phyloP scores from a whole-genome alignment of 2,329 filamentous ascomycete species.

The Geoglossum cookeanum region DNA sequence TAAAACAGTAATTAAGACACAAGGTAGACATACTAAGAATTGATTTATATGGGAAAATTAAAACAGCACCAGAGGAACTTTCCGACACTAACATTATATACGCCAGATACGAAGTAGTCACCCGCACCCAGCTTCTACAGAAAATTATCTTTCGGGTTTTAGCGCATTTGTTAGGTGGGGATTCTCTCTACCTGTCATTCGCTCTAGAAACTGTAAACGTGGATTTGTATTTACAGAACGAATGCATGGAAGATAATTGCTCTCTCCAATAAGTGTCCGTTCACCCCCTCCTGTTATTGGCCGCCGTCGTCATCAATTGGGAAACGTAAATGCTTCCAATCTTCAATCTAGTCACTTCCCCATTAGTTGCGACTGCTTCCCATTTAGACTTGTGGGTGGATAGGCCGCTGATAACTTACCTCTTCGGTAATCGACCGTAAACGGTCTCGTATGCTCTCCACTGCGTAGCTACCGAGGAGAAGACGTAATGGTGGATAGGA shows the following conservation, averaged over 20 bases:
- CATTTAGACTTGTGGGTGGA: background rate
- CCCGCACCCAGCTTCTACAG: too few relatives aligned
- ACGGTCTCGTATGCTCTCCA: constrained; percentile 85
- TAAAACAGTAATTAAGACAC: background rate
- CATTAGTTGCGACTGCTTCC: background rate
- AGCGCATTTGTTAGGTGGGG: too few relatives aligned
- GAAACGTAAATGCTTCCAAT: constrained; percentile 78
- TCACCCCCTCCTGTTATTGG: background rate
- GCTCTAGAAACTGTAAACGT: background rate
- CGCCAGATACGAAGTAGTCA: too few relatives aligned
- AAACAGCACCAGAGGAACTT: too few relatives aligned
- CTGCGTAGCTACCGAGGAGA: constrained; percentile 80
- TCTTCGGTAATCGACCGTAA: constrained; percentile 85
- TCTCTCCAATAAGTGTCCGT: background rate
- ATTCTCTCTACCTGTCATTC: too few relatives aligned
- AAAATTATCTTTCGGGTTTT: too few relatives aligned
- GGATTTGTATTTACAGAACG: background rate
- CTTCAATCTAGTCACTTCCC: constrained; percentile 31
- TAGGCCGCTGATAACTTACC: constrained; percentile 23
- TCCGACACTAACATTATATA: too few relatives aligned
- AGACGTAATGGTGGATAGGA: constrained; percentile 77
- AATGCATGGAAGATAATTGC: background rate
- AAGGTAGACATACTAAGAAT: background rate
- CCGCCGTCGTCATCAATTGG: constrained; percentile 19
- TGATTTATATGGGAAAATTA: too few relatives aligned